A percentile compares a stretch with the other conserved stretches of the same genome.
phyloP scores from a whole-genome alignment of 805 yeast species.

The Teunomyces funiuensis region DNA sequence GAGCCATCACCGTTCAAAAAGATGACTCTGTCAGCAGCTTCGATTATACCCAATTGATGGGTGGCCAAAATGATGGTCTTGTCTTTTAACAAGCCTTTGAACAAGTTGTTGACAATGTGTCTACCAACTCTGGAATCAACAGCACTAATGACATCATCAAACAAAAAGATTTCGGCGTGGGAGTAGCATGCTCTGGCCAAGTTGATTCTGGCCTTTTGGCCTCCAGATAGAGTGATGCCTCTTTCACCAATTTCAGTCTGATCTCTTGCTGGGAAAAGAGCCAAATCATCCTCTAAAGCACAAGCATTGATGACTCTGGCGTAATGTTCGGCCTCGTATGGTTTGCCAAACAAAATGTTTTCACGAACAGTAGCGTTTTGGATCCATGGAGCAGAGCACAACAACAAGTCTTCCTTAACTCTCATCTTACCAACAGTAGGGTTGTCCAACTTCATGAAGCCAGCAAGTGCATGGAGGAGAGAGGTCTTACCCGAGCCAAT shows the following conservation, averaged over 20 bases:
- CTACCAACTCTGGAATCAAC: constrained; percentile 45
- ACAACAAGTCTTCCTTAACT: constrained; percentile 30
- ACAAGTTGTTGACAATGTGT: constrained; percentile 37
- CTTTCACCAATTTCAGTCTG: constrained; percentile 45
- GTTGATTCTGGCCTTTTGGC: constrained; percentile 46
- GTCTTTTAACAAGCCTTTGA: constrained; percentile 31
- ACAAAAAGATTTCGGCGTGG: constrained; percentile 30
- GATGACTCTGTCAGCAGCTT: constrained; percentile 37
- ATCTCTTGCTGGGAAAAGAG: constrained; percentile 35
- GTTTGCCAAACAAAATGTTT: constrained; percentile 39
- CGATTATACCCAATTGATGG: constrained; percentile 41
- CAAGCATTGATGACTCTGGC: constrained; percentile 34
- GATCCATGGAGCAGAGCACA: constrained; percentile 43
- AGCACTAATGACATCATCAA: constrained; percentile 47
- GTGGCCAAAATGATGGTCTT: constrained; percentile 43
- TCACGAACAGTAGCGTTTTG: constrained; percentile 43
- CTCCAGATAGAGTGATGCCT: constrained; percentile 46
- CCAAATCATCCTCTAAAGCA: constrained; percentile 40
- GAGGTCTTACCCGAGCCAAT: constrained; percentile 47
- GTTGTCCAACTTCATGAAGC: constrained; percentile 34
- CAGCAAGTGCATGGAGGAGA: constrained; percentile 39
- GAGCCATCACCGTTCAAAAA: constrained; percentile 43
- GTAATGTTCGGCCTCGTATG: constrained; percentile 29
- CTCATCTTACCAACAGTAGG: constrained; percentile 25
- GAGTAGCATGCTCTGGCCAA: constrained; percentile 45